Evolutionary conservation across 345 rosid species (phyloP).

Genomic region (Eucalyptus albens): DNA sequence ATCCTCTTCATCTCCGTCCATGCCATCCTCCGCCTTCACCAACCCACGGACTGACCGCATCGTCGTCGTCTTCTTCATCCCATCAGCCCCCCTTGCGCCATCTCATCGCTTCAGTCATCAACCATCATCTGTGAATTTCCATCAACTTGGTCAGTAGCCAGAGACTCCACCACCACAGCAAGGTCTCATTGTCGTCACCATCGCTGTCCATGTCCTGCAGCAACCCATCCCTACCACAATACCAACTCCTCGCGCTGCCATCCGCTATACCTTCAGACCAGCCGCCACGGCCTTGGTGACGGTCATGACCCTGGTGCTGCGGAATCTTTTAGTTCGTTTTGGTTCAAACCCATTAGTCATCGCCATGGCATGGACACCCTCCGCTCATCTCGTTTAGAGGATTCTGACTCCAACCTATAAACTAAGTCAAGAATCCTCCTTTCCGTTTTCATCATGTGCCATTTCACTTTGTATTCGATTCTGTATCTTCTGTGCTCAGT

Average conservation of each 20-base stretch:
- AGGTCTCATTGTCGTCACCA: background rate
- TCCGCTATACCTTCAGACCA: background rate
- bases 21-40: background rate
- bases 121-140: background rate
- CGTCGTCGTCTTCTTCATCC: no score
- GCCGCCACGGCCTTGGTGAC: background rate
- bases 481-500: rapidly evolving
- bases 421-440: background rate
- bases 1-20: background rate
- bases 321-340: background rate
- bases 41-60: background rate
- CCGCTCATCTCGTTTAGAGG: background rate
- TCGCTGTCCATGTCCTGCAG: background rate
- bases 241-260: background rate
- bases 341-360: background rate
- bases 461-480: background rate
- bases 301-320: background rate
- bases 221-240: no score
- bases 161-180: background rate
- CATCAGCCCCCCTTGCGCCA: no score
- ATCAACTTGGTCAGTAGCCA: background rate
- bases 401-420: background rate
- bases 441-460: rapidly evolving
- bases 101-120: background rate
- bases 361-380: background rate